phyloP scores from a whole-genome alignment of 305 asterid species.

The Fraxinus latifolia region DNA sequence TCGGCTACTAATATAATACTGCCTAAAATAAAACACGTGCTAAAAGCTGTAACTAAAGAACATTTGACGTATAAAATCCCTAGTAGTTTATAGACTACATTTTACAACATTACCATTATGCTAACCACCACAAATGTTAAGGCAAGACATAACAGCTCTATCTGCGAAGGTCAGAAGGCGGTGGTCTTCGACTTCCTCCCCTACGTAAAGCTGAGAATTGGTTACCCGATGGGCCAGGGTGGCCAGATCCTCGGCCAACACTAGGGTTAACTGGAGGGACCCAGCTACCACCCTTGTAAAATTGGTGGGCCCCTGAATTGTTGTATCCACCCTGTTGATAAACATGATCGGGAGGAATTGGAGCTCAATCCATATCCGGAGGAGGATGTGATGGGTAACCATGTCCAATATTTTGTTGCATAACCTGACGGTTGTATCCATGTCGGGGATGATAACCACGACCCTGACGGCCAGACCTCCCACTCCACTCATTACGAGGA shows the following conservation, averaged over 20 bases:
- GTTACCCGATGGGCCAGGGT: constrained; percentile 52
- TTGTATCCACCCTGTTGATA: constrained; percentile 41
- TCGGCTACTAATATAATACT: neutral
- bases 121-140: neutral
- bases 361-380: constrained; percentile 30
- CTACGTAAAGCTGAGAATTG: constrained; percentile 57
- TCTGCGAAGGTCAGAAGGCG: constrained; percentile 47
- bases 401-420: constrained; percentile 32
- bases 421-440: constrained; percentile 39
- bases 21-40: neutral
- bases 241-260: constrained; percentile 49
- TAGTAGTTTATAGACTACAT: neutral
- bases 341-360: constrained; percentile 37
- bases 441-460: constrained; percentile 32
- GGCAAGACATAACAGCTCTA: constrained; percentile 18
- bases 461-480: constrained; percentile 23
- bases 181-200: constrained; percentile 62
- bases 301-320: constrained; percentile 30
- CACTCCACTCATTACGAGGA: constrained; percentile 29
- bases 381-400: constrained; percentile 41
- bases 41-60: neutral
- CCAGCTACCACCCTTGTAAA: constrained; percentile 33
- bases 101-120: constrained; percentile 16
- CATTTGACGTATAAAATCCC: neutral
- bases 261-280: constrained; percentile 35